Percentiles rank a stretch among this genome's conserved stretches.
These are phyloP conservation scores for Rhodotorula sphaerocarpa DNA, from an alignment of 768 basidiomycete genomes.

Conservation along the genomic window DNA sequence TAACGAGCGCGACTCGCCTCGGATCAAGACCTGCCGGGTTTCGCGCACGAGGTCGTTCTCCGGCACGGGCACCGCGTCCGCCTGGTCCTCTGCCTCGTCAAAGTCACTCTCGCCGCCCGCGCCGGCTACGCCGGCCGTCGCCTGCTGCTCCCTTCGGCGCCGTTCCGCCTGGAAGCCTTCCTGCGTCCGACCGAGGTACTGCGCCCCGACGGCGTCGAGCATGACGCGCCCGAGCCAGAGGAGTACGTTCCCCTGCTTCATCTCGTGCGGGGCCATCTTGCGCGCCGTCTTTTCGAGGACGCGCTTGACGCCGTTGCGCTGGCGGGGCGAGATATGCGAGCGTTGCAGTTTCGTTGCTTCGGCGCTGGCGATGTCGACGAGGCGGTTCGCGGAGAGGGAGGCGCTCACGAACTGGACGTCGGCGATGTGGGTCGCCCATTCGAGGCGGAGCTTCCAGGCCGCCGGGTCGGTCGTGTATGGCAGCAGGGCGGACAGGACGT, in stretches of 20 bases:
- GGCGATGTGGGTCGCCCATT: conserved; percentile 34
- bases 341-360: conserved; percentile 12
- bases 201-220: conserved; percentile 25
- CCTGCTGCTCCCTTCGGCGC: conserved; percentile 1
- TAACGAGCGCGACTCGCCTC: conserved; percentile 10
- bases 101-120: too few relatives aligned
- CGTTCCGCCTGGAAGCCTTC: conserved; percentile 11
- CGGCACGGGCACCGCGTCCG: conserved; percentile 5
- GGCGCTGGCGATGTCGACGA: conserved; percentile 23
- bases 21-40: conserved; percentile 35
- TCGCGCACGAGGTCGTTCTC: conserved; percentile 35
- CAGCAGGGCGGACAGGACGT: conserved; percentile 22
- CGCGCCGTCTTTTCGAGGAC: conserved; percentile 25
- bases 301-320: conserved; percentile 15
- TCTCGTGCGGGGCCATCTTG: conserved; percentile 27
- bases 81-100: conserved; percentile 5
- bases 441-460: conserved; percentile 24
- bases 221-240: conserved; percentile 26
- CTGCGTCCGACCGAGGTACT: conserved; percentile 21
- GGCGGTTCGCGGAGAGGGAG: conserved; percentile 21
- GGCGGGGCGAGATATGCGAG: background rate
- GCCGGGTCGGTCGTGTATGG: conserved; percentile 16
- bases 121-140: background rate
- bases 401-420: conserved; percentile 33
- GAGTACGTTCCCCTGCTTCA: conserved; percentile 27